Evolutionary conservation across 1,284 basidiomycete species (phyloP).

Genomic region (Naganishia sp.): DNA sequence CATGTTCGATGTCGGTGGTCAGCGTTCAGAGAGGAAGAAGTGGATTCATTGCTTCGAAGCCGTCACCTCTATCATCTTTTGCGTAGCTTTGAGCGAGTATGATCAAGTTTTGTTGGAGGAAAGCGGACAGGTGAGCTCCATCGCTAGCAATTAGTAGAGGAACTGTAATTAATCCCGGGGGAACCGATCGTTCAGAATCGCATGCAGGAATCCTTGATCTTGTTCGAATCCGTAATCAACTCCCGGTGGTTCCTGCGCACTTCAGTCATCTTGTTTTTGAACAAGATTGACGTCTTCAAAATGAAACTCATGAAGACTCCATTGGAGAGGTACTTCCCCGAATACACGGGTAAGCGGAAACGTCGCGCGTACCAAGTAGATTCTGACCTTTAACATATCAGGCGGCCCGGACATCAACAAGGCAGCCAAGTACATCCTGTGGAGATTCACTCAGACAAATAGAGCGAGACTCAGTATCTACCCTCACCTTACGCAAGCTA

Average conservation of each 20-base stretch:
- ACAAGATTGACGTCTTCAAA: conserved; percentile 97
- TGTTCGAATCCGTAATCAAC: conserved; percentile 96
- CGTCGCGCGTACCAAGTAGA: background rate
- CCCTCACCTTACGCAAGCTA: conserved; percentile 72
- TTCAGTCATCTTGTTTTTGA: conserved; percentile 88
- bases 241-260: conserved; percentile 95
- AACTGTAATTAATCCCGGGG: background rate
- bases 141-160: background rate
- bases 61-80: conserved; percentile 93
- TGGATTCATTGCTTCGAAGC: conserved; percentile 67
- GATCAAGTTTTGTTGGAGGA: conserved; percentile 85
- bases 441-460: conserved; percentile 96
- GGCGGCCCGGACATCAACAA: conserved; percentile 94
- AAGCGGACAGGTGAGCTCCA: conserved; percentile 55
- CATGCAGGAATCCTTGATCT: conserved; percentile 87
- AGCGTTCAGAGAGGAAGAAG: conserved; percentile 89
- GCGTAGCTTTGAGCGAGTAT: conserved; percentile 90
- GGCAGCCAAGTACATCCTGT: conserved; percentile 95
- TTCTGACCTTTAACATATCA: conserved; percentile 18
- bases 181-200: conserved; percentile 68
- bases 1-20: conserved; percentile 93
- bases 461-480: conserved; percentile 83
- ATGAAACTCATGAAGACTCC: conserved; percentile 84
- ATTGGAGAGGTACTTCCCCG: conserved; percentile 85
- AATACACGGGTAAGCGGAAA: conserved; percentile 66